These are phyloP conservation scores for Immersiella caudata DNA, from an alignment of 495 filamentous ascomycete genomes.

Conservation along the genomic window DNA sequence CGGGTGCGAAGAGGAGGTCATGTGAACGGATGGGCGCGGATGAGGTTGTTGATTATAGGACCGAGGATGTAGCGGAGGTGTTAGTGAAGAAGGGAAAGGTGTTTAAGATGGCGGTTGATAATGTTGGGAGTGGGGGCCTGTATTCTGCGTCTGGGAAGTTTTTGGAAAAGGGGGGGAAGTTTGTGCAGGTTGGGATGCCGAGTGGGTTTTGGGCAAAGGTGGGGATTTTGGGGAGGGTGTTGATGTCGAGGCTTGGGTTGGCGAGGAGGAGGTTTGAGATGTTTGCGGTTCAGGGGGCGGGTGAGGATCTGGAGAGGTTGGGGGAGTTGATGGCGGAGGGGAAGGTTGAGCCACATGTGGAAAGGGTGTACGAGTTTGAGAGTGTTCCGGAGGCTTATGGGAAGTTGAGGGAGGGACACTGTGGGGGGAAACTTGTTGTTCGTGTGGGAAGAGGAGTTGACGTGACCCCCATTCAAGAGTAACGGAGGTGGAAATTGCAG, in stretches of 20 bases:
- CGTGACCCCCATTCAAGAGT: no score
- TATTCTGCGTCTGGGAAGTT: not conserved
- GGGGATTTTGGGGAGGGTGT: not conserved
- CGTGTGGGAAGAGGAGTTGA: not conserved
- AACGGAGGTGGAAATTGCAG: no score
- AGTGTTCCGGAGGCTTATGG: not conserved
- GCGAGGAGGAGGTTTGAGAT: not conserved
- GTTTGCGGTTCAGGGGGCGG: not conserved
- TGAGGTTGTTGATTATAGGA: not conserved
- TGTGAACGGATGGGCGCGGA: not conserved
- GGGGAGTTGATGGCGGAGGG: not conserved
- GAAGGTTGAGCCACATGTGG: not conserved
- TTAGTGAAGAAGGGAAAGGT: not conserved
- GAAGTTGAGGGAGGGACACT: slow-evolving; percentile 8
- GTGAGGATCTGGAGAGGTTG: not conserved
- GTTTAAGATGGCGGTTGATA: not conserved
- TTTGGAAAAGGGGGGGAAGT: not conserved
- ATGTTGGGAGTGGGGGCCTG: not conserved
- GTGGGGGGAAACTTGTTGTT: slow-evolving; percentile 3
- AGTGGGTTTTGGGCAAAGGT: not conserved
- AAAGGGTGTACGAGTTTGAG: slow-evolving; percentile 10
- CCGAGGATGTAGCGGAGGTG: not conserved
- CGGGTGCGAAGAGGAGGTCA: not conserved
- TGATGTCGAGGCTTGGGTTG: not conserved
- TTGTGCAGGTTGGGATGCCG: slow-evolving; percentile 3